Base-by-base conservation (phyloP, 805 yeast species). In the Teunomyces atbi region DNA sequence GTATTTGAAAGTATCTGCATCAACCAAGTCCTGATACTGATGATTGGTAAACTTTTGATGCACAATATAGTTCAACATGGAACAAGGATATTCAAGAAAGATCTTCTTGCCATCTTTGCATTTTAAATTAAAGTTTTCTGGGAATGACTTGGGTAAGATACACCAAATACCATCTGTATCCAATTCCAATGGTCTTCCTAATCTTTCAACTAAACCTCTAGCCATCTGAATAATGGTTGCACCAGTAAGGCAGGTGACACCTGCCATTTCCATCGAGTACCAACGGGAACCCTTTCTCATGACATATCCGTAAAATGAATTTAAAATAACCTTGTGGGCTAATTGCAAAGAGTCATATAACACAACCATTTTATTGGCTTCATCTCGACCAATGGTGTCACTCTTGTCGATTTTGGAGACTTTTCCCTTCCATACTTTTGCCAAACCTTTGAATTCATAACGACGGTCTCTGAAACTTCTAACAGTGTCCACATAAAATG, bases 111-210 rank as follows among this genome's bases (percentile, higher is more conserved):
- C 98, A 57, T 84, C 82, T 53, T 83, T 81, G 58, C 87, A 63
- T 48, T 79, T 76, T 60, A 94, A 81, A 16, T 74, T 74, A 64
- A 76, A 89, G 55, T 90, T 86, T 58, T 94, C 99, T 0, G 99
- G 99, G 63, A 94, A 94, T 1, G 96, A 80, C 43, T 82, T 77
- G 1, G 99, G 99, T 37, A 94, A 72, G 52, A 91, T 94, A 79
- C 99, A 94, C 99, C 99, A 94, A 60, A 94, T 94, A 74, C 99
- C 99, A 76, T 94, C 99, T 0, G 99, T 94, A 67, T 94, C 99
- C 53, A 94, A 78, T 61, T 94, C 99, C 49, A 94, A 71, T 0
- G 99, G 99, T 56, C 98, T 77, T 1, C 99, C 99, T 4, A 95
- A 70, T 57, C 97, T 73, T 62, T 92, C 98, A 11, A 94, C 97